Conservation (phyloP, 1,284 basidiomycete genomes). For the Megacollybia platyphylla region DNA sequence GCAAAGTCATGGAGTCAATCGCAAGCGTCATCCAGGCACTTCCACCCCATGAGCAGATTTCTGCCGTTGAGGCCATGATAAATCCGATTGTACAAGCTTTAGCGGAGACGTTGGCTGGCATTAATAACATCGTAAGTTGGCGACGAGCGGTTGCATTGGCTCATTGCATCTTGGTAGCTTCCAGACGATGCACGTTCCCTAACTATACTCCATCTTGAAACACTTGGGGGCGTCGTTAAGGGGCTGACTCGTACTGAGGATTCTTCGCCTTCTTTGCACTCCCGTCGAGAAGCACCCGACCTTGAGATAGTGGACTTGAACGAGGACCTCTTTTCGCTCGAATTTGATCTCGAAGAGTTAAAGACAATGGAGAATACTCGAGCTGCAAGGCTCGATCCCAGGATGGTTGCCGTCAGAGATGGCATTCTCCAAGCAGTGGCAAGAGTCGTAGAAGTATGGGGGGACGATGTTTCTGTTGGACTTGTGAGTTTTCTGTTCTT, state of each 20-base stretch:
- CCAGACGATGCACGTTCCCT: slow-evolving; percentile 53
- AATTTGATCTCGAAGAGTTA: slow-evolving; percentile 38
- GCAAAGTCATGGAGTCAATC: slow-evolving; percentile 82
- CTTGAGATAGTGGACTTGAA: background rate
- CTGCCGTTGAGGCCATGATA: slow-evolving; percentile 71
- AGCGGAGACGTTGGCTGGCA: slow-evolving; percentile 42
- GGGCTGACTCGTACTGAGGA: slow-evolving; percentile 62
- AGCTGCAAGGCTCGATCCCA: slow-evolving; percentile 49
- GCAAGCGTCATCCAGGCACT: slow-evolving; percentile 84
- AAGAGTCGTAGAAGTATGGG: slow-evolving; percentile 59
- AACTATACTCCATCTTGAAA: slow-evolving; percentile 61
- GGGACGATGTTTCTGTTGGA: slow-evolving; percentile 62
- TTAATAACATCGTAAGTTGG: slow-evolving; percentile 27
- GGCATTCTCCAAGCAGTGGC: slow-evolving; percentile 48
- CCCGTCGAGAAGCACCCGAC: no score
- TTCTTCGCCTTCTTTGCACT: background rate
- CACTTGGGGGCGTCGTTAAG: slow-evolving; percentile 70
- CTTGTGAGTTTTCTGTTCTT: slow-evolving; percentile 39
- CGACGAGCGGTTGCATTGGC: slow-evolving; percentile 1
- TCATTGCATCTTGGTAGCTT: slow-evolving; percentile 26
- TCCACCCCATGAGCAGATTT: slow-evolving; percentile 61
- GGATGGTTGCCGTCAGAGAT: slow-evolving; percentile 51
- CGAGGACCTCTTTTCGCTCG: slow-evolving; percentile 55
- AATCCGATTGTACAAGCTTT: slow-evolving; percentile 66
- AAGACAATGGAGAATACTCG: slow-evolving; percentile 40